A percentile compares a stretch with the other conserved stretches of the same genome.
Conservation (phyloP, 2,329 filamentous ascomycete genomes). For the Cladosporium phlei region DNA sequence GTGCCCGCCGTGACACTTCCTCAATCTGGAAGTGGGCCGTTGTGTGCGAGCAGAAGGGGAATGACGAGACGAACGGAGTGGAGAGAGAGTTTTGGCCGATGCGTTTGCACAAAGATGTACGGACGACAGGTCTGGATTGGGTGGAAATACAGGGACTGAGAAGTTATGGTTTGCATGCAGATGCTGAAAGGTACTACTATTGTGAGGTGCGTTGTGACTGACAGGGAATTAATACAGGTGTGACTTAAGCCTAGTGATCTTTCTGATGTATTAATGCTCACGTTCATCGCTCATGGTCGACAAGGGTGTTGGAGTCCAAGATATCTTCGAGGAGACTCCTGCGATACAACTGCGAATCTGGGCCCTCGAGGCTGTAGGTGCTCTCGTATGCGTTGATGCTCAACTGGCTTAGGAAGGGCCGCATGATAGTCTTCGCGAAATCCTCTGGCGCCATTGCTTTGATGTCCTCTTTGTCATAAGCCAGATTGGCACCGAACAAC, state of each 20-base stretch:
- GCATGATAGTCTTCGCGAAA: conserved; percentile 70
- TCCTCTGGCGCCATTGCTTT: conserved; percentile 53
- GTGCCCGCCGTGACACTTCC: neutral
- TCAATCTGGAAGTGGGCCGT: neutral
- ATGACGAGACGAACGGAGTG: conserved; percentile 1
- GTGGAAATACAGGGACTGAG: no score
- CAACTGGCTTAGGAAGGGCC: conserved; percentile 84
- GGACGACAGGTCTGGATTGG: no score
- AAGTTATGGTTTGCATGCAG: no score
- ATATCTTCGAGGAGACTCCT: conserved; percentile 28
- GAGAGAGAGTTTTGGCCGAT: neutral
- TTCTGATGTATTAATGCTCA: neutral
- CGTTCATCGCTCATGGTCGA: conserved; percentile 20
- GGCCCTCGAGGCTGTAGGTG: conserved; percentile 74
- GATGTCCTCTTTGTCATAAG: conserved; percentile 49
- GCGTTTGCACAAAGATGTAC: neutral
- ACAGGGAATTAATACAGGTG: no score
- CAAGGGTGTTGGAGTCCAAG: conserved; percentile 47
- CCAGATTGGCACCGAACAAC: neutral
- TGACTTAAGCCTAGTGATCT: no score
- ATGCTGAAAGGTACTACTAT: no score
- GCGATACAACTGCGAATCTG: conserved; percentile 61
- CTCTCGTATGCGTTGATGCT: conserved; percentile 93
- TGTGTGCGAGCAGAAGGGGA: neutral
- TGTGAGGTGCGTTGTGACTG: no score